Percentiles rank a stretch among this genome's conserved stretches.
Conservation (phyloP, 768 basidiomycete species). For the Mycena metata region DNA sequence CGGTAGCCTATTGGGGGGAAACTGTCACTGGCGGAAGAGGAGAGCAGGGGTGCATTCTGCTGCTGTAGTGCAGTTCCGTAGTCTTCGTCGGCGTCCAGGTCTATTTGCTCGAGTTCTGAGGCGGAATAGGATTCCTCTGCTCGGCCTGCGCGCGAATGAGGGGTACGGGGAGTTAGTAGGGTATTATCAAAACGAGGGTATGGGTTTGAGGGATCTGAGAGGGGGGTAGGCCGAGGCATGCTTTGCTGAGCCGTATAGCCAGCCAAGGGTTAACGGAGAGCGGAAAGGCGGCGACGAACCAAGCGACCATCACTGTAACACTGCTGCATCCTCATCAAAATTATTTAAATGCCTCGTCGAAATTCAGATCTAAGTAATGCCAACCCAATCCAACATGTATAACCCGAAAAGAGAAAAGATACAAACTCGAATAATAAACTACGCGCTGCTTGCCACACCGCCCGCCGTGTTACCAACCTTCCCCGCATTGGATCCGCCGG, state of each 20-base stretch:
- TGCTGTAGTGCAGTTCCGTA: slow-evolving; percentile 53
- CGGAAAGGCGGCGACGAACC: background rate
- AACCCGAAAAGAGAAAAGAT: background rate
- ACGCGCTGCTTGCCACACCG: background rate
- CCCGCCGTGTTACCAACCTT: background rate
- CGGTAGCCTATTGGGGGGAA: slow-evolving; percentile 57
- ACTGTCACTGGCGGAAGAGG: slow-evolving; percentile 57
- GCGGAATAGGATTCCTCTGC: slow-evolving; percentile 67
- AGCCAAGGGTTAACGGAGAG: slow-evolving; percentile 3
- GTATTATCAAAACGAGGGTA: slow-evolving; percentile 50
- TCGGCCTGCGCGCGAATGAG: slow-evolving; percentile 71
- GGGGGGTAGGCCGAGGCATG: slow-evolving; percentile 58
- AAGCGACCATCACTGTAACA: slow-evolving; percentile 5
- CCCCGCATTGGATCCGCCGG: background rate
- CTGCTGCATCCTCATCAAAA: no score
- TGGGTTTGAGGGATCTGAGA: slow-evolving; percentile 50
- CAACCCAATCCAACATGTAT: background rate
- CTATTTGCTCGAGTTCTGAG: slow-evolving; percentile 59
- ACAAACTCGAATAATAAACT: background rate
- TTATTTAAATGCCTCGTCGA: no score
- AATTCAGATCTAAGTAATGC: no score
- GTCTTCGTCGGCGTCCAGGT: slow-evolving; percentile 55
- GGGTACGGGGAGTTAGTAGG: slow-evolving; percentile 69
- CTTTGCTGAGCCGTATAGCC: slow-evolving; percentile 15
- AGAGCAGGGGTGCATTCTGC: slow-evolving; percentile 62